phyloP scores from a whole-genome alignment of 2,329 filamentous ascomycete species.

The Penicillium sclerotigenum region DNA sequence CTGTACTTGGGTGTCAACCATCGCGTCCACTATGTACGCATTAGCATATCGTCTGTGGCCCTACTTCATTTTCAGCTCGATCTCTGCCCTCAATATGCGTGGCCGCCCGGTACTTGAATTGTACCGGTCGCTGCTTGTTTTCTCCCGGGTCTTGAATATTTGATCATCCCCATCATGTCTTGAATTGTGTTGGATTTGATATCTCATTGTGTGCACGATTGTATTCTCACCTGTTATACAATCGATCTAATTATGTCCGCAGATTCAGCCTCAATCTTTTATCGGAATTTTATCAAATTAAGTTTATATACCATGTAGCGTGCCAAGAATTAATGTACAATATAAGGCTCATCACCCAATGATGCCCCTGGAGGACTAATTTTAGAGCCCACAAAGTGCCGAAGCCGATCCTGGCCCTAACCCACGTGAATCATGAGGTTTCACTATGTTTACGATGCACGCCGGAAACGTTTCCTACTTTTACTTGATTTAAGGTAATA shows the following conservation, averaged over 20 bases:
- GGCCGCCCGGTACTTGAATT: background rate
- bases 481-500: no score
- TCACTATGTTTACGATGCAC: no score
- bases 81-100: background rate
- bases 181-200: background rate
- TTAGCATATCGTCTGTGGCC: background rate
- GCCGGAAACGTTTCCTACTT: no score
- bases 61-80: background rate
- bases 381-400: background rate
- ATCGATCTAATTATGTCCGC: background rate
- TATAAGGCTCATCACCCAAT: background rate
- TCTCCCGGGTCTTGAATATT: no score
- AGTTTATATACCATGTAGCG: background rate
- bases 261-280: background rate
- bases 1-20: background rate
- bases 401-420: background rate
- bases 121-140: background rate
- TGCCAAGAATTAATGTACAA: no score
- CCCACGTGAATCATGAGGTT: background rate
- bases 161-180: background rate
- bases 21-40: background rate
- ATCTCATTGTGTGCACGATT: background rate
- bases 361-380: background rate
- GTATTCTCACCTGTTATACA: background rate
- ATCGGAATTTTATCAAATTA: background rate